These are phyloP conservation scores for Solanum sparsipilum DNA, from an alignment of 257 asterid genomes.

Conservation along the genomic window DNA sequence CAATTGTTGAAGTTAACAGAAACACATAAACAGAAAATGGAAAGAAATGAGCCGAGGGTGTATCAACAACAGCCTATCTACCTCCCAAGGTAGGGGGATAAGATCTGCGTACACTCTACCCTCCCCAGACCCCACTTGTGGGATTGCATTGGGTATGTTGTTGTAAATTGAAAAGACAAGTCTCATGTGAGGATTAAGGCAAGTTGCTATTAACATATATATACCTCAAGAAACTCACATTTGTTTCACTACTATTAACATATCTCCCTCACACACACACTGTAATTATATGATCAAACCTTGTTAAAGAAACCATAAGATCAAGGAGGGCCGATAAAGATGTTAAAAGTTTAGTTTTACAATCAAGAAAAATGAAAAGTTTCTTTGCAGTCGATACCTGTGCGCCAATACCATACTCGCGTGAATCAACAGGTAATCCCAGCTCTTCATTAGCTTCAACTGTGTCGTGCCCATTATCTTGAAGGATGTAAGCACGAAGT, in stretches of 20 bases:
- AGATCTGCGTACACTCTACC: too few relatives aligned
- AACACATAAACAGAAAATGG: not conserved
- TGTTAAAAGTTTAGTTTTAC: not conserved
- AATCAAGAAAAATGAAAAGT: not conserved
- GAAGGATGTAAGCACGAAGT: constrained; percentile 86
- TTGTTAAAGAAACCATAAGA: not conserved
- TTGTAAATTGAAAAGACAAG: too few relatives aligned
- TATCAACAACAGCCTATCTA: too few relatives aligned
- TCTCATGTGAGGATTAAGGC: too few relatives aligned
- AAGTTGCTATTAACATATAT: too few relatives aligned
- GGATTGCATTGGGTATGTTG: too few relatives aligned
- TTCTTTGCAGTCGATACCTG: constrained; percentile 41
- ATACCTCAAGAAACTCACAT: too few relatives aligned
- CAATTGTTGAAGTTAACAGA: not conserved
- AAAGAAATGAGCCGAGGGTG: not conserved
- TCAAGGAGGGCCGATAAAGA: not conserved
- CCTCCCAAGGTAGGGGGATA: too few relatives aligned
- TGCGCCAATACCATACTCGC: constrained; percentile 97
- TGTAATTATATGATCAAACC: not conserved
- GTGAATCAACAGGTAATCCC: constrained; percentile 90
- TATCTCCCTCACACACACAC: too few relatives aligned
- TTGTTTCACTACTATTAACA: too few relatives aligned
- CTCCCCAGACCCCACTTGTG: too few relatives aligned
- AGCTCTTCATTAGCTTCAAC: constrained; percentile 97
- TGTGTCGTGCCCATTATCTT: constrained; percentile 83